phyloP scores from a whole-genome alignment of 2,329 filamentous ascomycete species.

The Alternaria triticina region DNA sequence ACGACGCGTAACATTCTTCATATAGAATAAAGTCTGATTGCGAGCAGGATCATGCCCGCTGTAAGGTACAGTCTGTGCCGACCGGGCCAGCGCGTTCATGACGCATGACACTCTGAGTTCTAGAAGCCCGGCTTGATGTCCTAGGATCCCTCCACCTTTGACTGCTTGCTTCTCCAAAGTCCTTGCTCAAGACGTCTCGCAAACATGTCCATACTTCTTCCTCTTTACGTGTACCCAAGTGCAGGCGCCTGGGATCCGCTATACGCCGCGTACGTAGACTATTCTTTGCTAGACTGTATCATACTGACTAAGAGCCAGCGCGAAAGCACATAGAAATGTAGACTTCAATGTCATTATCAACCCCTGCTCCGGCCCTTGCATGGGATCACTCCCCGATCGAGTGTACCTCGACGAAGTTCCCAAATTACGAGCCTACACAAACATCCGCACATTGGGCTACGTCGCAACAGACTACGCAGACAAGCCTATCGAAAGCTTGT shows the following conservation, averaged over 20 bases:
- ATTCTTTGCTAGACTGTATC: too few species aligned
- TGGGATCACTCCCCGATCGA: conserved; percentile 34
- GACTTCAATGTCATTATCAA: conserved; percentile 62
- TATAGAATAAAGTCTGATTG: too few species aligned
- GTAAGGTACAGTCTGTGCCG: conserved; percentile 9
- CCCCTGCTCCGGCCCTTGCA: conserved; percentile 50
- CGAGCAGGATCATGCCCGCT: background rate
- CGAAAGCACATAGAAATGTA: conserved; percentile 46
- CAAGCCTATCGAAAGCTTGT: conserved; percentile 31
- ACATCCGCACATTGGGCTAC: conserved; percentile 60
- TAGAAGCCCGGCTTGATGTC: background rate
- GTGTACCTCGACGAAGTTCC: conserved; percentile 50
- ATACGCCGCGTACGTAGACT: conserved; percentile 51
- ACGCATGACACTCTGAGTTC: background rate
- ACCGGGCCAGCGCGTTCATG: background rate
- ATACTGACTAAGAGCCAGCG: conserved; percentile 16
- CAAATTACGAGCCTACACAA: conserved; percentile 51
- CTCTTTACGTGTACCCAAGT: conserved; percentile 59
- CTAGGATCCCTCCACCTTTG: background rate
- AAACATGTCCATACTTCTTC: conserved; percentile 53
- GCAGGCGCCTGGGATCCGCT: conserved; percentile 57
- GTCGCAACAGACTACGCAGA: conserved; percentile 59
- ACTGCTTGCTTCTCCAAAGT: background rate
- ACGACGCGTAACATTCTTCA: too few species aligned
- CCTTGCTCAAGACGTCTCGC: too few species aligned